Percentiles rank a stretch among this genome's conserved stretches.
phyloP scores from a whole-genome alignment of 805 yeast species.

The Gaillardinia entomophila region DNA sequence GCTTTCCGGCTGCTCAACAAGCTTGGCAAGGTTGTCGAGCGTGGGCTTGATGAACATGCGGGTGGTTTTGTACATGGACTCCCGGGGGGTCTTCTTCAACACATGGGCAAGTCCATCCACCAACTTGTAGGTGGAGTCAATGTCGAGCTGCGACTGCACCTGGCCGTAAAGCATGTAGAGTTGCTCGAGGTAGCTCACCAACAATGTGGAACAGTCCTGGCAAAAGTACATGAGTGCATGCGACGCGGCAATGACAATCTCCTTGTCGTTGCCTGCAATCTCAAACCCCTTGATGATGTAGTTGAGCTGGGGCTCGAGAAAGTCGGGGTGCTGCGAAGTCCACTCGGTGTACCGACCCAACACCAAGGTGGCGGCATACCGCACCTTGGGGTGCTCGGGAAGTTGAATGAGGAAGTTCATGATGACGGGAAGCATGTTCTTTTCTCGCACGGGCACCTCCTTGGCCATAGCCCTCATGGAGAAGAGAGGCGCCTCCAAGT shows the following conservation, averaged over 20 bases:
- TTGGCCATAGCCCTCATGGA: conserved; percentile 92
- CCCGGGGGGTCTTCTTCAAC: conserved; percentile 53
- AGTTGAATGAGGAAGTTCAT: conserved; percentile 62
- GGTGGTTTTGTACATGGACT: conserved; percentile 47
- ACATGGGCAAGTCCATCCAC: conserved; percentile 89
- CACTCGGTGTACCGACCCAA: conserved; percentile 95
- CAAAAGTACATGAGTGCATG: conserved; percentile 93
- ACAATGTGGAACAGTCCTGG: conserved; percentile 72
- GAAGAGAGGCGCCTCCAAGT: conserved; percentile 84
- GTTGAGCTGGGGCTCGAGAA: conserved; percentile 72
- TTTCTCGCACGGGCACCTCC: conserved; percentile 68
- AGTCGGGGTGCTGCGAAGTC: conserved; percentile 84
- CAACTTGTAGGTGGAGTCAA: conserved; percentile 67
- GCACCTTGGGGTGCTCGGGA: conserved; percentile 80
- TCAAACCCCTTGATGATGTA: conserved; percentile 76
- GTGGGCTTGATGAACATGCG: conserved; percentile 66
- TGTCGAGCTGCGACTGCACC: conserved; percentile 48
- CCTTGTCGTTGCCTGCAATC: conserved; percentile 17
- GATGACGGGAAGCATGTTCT: conserved; percentile 64
- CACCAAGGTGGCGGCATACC: conserved; percentile 90
- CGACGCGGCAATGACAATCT: conserved; percentile 78
- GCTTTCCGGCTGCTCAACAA: conserved; percentile 9
- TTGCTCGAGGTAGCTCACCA: conserved; percentile 68
- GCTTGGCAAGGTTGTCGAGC: conserved; percentile 37
- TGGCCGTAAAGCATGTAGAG: conserved; percentile 65